phyloP scores from a whole-genome alignment of 148 eudicot genomes.

The Rhododendron vialii region DNA sequence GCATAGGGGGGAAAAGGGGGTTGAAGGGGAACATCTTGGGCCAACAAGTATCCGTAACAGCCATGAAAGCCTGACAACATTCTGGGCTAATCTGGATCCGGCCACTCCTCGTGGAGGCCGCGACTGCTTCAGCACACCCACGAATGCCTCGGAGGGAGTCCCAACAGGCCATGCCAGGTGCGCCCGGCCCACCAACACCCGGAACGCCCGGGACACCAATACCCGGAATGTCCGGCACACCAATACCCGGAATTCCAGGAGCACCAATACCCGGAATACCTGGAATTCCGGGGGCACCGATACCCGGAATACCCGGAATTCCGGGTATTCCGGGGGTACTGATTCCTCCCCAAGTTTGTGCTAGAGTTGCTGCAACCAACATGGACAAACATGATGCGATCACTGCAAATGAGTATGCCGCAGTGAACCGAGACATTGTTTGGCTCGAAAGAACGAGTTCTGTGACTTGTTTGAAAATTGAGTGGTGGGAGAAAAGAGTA shows the following conservation, averaged over 20 bases:
- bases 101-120: background rate
- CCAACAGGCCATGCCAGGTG: background rate
- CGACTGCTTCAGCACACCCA: background rate
- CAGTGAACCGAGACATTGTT: background rate
- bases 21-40: slow-evolving; percentile 1
- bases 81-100: background rate
- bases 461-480: background rate
- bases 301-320: background rate
- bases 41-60: background rate
- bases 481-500: background rate
- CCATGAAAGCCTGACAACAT: background rate
- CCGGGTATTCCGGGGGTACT: background rate
- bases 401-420: background rate
- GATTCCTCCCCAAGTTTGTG: background rate
- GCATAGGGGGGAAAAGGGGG: background rate
- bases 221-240: background rate
- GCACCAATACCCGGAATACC: background rate
- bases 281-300: background rate
- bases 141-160: background rate
- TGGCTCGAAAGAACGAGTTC: background rate
- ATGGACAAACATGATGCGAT: background rate
- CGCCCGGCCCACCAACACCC: background rate
- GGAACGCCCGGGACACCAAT: background rate
- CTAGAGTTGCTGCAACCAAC: background rate
- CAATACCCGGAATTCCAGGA: background rate